Evolutionary conservation across 2,329 filamentous ascomycete species (phyloP), one percentile per base, ranked within the genome.

Genomic region (Neodidymelliopsis sp.): DNA sequence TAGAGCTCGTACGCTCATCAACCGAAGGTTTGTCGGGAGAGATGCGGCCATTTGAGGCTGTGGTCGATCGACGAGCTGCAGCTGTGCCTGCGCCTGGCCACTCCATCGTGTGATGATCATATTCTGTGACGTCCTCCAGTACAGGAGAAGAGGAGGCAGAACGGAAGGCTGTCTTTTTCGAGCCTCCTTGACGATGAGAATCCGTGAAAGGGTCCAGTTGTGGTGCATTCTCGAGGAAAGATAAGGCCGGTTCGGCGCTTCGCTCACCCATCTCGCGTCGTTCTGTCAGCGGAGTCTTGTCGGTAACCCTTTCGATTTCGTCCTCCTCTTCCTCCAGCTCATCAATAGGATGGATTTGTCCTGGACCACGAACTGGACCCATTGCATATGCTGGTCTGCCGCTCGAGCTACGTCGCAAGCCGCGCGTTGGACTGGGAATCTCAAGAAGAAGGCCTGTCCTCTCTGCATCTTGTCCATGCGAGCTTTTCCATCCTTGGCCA

Each of bases 281-380:
- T 19, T 33, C 39, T 6, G 51, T 57, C 18, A 60, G 37, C 1
- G 50, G 47, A 6, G 51, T 54, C 12, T 54, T 46, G 10, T 67
- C 63, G 16, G 54, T 61, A 2, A 47, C 24, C 12, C 54, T 43
- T 6, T 66, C 63, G n/a, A 51, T 57, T 1, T 47, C 29, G 7
- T 49, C 24, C n/a, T 63, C 55, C 3, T 49, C 53, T 54, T 86
- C 84, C 49, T 86, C 84, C 10, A 79, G 72, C 62, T 85, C 82
- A 27, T 85, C 83, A 34, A 87, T 87, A 0, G 83, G 82, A 62
- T 85, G 84, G 19, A 87, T 87, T 18, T 77, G 73, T 3, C 79
- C 79, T 23, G 80, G 78, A 6, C 77, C 77, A 13, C 79, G 76
- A 23, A 77, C 69, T 39, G 80, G 74, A 31, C 71, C 74, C 39